Conservation (phyloP, 2,329 filamentous ascomycete genomes). For the Aureobasidium sp. region DNA sequence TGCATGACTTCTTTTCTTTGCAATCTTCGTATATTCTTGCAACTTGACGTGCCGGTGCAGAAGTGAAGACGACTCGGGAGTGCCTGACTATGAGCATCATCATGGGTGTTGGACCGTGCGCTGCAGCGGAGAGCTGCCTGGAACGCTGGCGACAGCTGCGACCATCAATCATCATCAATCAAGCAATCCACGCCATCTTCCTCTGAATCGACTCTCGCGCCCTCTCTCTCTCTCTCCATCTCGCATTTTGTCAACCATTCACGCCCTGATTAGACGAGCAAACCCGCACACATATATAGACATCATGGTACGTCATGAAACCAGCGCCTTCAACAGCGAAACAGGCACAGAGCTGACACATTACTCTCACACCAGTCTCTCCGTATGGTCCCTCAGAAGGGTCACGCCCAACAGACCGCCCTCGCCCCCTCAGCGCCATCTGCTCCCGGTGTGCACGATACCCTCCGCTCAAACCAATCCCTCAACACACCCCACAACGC, state of each 20-base stretch:
- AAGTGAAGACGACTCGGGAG: background rate
- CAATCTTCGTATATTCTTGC: background rate
- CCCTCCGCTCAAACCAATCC: slow-evolving; percentile 75
- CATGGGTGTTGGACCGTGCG: slow-evolving; percentile 8
- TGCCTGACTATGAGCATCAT: background rate
- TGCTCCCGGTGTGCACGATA: slow-evolving; percentile 88
- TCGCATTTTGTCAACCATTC: background rate
- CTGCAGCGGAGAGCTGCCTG: slow-evolving; percentile 7
- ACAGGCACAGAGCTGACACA: slow-evolving; percentile 4
- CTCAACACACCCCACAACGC: slow-evolving; percentile 40
- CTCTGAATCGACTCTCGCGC: background rate
- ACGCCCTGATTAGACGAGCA: background rate
- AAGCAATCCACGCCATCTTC: slow-evolving; percentile 9
- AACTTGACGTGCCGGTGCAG: background rate
- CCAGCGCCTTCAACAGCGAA: background rate
- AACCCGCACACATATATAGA: background rate
- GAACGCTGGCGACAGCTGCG: slow-evolving; percentile 5
- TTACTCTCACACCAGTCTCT: slow-evolving; percentile 40
- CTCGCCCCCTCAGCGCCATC: slow-evolving; percentile 70
- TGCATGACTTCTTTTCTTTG: slow-evolving; percentile 4
- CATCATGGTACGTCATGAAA: slow-evolving; percentile 15
- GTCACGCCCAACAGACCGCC: slow-evolving; percentile 54
- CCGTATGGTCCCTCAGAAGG: slow-evolving; percentile 71
- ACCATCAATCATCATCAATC: slow-evolving; percentile 6
- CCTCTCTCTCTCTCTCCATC: background rate